Evolutionary conservation across 2,329 filamentous ascomycete species (phyloP).

Genomic region (Trichoderma semiorbis): DNA sequence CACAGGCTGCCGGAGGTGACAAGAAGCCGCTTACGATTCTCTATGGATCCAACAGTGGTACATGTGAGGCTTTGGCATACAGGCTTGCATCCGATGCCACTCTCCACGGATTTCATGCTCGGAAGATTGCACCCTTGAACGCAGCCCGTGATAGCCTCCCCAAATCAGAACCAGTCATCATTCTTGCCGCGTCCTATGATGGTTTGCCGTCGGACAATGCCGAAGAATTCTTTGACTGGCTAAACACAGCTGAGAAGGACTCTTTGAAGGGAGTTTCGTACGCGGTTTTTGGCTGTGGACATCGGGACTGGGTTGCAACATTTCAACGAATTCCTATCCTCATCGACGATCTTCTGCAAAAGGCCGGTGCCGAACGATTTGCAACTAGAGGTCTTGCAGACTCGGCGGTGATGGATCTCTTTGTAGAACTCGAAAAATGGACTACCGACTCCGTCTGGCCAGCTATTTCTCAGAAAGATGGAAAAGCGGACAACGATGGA

Average conservation of each 20-base stretch:
- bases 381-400: conserved; percentile 50
- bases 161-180: conserved; percentile 53
- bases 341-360: conserved; percentile 47
- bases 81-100: conserved; percentile 54
- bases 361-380: conserved; percentile 27
- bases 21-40: conserved; percentile 52
- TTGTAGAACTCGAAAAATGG: conserved; percentile 61
- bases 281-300: conserved; percentile 66
- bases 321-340: conserved; percentile 61
- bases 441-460: conserved; percentile 49
- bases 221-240: conserved; percentile 60
- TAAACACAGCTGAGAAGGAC: conserved; percentile 49
- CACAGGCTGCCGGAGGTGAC: neutral
- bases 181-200: conserved; percentile 67
- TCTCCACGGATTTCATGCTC: conserved; percentile 52
- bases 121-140: conserved; percentile 53
- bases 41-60: conserved; percentile 67
- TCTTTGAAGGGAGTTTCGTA: conserved; percentile 54
- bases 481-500: conserved; percentile 19
- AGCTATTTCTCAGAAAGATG: conserved; percentile 46
- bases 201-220: conserved; percentile 69
- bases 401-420: conserved; percentile 56
- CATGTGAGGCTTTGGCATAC: conserved; percentile 63
- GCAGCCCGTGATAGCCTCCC: conserved; percentile 54
- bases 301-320: conserved; percentile 51